phyloP scores from a whole-genome alignment of 129 eudicot genomes.

The Chrysanthemum seticuspe region DNA sequence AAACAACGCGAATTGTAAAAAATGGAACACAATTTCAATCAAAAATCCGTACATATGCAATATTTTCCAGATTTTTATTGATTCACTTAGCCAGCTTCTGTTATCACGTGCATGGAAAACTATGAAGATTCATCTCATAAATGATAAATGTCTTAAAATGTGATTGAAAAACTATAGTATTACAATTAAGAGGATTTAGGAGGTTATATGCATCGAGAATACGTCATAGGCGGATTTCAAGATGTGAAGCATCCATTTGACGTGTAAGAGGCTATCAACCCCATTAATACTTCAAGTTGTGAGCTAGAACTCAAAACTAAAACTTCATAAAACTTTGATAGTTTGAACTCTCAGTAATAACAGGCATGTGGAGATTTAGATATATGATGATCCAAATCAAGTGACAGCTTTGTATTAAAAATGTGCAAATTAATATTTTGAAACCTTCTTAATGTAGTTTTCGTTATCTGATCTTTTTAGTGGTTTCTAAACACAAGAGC shows the following conservation, averaged over 20 bases:
- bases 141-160: neutral
- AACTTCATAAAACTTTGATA: neutral
- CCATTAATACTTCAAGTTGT: neutral
- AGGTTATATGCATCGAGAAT: neutral
- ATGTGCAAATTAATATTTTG: neutral
- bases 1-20: no score
- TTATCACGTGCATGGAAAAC: no score
- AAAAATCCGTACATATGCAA: no score
- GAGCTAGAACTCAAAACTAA: neutral
- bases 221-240: neutral
- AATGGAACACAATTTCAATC: no score
- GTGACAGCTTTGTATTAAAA: no score
- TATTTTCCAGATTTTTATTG: no score
- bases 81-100: neutral
- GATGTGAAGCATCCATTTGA: no score
- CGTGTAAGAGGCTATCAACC: neutral
- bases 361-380: neutral
- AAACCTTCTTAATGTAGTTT: neutral
- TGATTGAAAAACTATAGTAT: neutral
- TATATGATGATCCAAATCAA: no score
- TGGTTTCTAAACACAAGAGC: neutral
- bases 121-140: neutral
- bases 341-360: neutral
- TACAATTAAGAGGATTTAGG: neutral
- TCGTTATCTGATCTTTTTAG: neutral